A percentile compares a stretch with the other conserved stretches of the same genome.
Conservation (phyloP, 2,329 filamentous ascomycete genomes). For the Phaeosphaeriaceae sp. region DNA sequence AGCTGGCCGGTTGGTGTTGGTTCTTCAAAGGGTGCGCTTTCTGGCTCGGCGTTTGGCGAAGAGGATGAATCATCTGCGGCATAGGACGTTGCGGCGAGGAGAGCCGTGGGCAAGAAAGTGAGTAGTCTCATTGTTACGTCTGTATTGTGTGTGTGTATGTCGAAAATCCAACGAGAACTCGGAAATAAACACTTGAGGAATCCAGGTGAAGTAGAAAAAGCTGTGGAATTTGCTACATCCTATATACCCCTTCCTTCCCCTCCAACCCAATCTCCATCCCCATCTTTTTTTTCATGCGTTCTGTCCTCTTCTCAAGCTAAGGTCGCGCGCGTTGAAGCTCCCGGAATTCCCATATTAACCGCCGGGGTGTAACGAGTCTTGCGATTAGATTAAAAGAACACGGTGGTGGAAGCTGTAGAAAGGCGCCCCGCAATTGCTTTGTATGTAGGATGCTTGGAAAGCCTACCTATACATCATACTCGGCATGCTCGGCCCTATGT, state of each 20-base stretch:
- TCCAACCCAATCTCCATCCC: not conserved
- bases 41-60: slow-evolving; percentile 6
- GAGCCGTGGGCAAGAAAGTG: slow-evolving; percentile 25
- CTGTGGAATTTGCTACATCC: not conserved
- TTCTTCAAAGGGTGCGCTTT: slow-evolving; percentile 18
- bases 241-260: slow-evolving; percentile 3
- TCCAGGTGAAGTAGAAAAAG: not conserved
- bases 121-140: slow-evolving; percentile 30
- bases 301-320: slow-evolving; percentile 23
- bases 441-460: no score
- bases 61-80: slow-evolving; percentile 17
- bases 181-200: no score
- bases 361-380: slow-evolving; percentile 9
- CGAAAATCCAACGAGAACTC: not conserved
- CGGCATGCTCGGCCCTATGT: no score
- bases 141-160: not conserved
- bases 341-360: slow-evolving; percentile 27
- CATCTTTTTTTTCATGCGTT: slow-evolving; percentile 8
- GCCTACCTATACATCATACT: no score
- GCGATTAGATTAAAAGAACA: slow-evolving; percentile 28
- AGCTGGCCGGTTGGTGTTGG: slow-evolving; percentile 38
- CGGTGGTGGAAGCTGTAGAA: slow-evolving; percentile 8
- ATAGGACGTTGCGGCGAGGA: slow-evolving; percentile 28
- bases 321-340: slow-evolving; percentile 11
- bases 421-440: not conserved